phyloP scores from a whole-genome alignment of 75 land plant species.

The Cunninghamia lanceolata region DNA sequence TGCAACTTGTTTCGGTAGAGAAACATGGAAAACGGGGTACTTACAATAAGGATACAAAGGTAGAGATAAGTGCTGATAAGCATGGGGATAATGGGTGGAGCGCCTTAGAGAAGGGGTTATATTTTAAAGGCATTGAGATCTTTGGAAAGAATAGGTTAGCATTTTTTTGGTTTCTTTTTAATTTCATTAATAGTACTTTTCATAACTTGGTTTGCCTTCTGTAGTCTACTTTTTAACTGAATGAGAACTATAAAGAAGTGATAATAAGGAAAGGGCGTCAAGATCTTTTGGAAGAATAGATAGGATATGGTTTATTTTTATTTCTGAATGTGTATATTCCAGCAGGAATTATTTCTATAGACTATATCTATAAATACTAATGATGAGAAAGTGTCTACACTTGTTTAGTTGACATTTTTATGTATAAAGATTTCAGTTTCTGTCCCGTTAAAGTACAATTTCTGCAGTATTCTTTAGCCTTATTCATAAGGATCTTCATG shows the following conservation, averaged over 20 bases:
- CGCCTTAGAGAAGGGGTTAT: conserved; percentile 81
- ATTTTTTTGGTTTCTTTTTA: not conserved
- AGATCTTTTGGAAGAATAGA: not conserved
- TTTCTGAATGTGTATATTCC: not conserved
- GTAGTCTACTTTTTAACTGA: not conserved
- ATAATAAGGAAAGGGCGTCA: not conserved
- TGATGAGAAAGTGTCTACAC: not conserved
- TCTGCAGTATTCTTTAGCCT: not conserved
- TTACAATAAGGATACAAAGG: conserved; percentile 8
- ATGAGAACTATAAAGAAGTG: not conserved
- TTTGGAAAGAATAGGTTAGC: conserved; percentile 93
- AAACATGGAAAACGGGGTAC: not conserved
- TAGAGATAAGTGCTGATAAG: conserved; percentile 7
- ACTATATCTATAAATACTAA: not conserved
- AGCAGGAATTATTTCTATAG: not conserved
- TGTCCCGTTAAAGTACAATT: not conserved
- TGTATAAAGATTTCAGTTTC: not conserved
- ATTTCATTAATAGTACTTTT: not conserved
- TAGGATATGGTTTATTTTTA: not conserved
- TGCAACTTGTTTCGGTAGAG: not conserved
- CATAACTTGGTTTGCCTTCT: not conserved
- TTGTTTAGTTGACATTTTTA: not conserved
- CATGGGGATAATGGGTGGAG: conserved; percentile 44
- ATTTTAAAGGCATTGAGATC: conserved; percentile 92
- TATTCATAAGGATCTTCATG: not conserved